Conservation (phyloP, 768 basidiomycete species). For the Ramaria sp. region DNA sequence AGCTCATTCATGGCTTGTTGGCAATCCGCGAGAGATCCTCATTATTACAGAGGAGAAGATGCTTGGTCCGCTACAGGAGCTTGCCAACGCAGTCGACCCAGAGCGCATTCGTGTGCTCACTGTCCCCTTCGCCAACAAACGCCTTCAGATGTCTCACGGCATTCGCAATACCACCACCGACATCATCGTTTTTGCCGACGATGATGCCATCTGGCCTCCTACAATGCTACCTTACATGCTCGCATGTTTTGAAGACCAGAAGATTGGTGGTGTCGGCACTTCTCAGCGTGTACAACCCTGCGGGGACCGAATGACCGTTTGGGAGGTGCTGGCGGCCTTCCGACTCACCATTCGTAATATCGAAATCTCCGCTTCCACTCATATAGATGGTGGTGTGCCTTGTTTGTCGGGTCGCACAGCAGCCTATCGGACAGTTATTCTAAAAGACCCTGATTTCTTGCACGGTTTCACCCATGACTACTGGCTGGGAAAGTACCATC, state of each 20-base stretch:
- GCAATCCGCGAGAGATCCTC: constrained; percentile 78
- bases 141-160: constrained; percentile 88
- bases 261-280: constrained; percentile 86
- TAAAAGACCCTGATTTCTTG: constrained; percentile 90
- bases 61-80: constrained; percentile 78
- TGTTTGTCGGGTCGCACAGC: constrained; percentile 91
- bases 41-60: constrained; percentile 82
- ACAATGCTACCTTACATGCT: constrained; percentile 82
- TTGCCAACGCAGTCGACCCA: constrained; percentile 82
- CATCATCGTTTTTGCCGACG: constrained; percentile 91
- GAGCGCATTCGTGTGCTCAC: constrained; percentile 77
- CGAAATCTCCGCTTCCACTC: constrained; percentile 80
- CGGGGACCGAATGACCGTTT: constrained; percentile 75
- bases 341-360: constrained; percentile 89
- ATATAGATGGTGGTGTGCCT: constrained; percentile 87
- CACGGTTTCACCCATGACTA: constrained; percentile 91
- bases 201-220: constrained; percentile 93
- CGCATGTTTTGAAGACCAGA: constrained; percentile 91
- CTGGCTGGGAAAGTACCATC: constrained; percentile 89
- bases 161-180: constrained; percentile 86
- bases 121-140: constrained; percentile 89
- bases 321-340: constrained; percentile 93
- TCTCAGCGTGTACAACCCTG: constrained; percentile 80
- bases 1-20: constrained; percentile 84
- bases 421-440: constrained; percentile 86